These are phyloP conservation scores for Diplogelasinospora grovesii DNA, from an alignment of 495 filamentous ascomycete species.

Conservation along the genomic window DNA sequence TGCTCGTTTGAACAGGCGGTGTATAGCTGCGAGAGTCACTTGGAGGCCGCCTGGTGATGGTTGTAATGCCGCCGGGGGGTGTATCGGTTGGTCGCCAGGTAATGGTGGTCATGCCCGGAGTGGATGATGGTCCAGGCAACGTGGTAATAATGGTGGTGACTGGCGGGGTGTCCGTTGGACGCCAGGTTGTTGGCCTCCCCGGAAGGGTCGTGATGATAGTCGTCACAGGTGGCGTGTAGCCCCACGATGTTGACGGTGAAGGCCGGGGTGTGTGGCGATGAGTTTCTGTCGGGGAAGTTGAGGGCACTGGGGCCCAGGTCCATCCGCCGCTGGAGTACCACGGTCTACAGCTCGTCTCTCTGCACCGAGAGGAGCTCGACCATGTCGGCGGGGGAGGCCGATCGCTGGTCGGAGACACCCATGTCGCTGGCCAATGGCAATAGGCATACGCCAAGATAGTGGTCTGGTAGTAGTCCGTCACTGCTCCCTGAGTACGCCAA, in stretches of 20 bases:
- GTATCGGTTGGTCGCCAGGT: slow-evolving; percentile 1
- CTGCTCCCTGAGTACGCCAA: slow-evolving; percentile 14
- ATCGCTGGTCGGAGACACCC: slow-evolving; percentile 10
- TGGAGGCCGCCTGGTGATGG: too few relatives aligned
- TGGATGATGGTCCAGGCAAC: not conserved
- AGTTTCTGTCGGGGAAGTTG: not conserved
- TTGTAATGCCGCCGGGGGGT: slow-evolving; percentile 8
- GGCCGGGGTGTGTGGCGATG: not conserved
- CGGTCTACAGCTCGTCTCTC: slow-evolving; percentile 8
- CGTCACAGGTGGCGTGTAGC: slow-evolving; percentile 5
- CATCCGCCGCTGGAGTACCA: slow-evolving; percentile 10
- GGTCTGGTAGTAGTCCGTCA: slow-evolving; percentile 20
- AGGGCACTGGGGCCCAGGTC: slow-evolving; percentile 8
- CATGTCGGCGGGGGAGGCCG: slow-evolving; percentile 11
- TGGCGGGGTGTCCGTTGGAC: not conserved
- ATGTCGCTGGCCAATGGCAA: slow-evolving; percentile 20
- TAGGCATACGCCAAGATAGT: slow-evolving; percentile 16
- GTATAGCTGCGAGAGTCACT: too few relatives aligned
- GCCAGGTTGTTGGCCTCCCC: slow-evolving; percentile 3
- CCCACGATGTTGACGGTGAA: too few relatives aligned
- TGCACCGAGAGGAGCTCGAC: not conserved
- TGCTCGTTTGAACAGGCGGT: not conserved
- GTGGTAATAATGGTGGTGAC: slow-evolving; percentile 3
- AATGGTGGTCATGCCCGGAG: not conserved
- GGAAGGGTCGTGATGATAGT: slow-evolving; percentile 6